Conservation (phyloP, 371 early-diverging fungal species). For the Mucor indicus region DNA sequence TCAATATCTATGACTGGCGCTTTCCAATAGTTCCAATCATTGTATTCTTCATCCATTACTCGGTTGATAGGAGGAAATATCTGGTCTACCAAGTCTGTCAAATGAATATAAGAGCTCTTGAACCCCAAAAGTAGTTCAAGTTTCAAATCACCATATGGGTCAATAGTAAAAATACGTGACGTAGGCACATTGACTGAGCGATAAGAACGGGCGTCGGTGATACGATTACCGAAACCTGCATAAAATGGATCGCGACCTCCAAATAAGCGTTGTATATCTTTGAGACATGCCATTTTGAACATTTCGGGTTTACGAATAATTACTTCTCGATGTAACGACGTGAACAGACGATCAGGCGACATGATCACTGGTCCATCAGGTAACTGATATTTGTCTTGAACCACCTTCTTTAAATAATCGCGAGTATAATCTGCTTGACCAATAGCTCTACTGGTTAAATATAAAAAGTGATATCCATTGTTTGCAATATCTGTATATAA, state of each 20-base stretch:
- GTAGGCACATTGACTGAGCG: constrained; percentile 92
- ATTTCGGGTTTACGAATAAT: constrained; percentile 95
- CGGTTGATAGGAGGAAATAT: constrained; percentile 83
- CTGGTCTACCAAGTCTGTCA: constrained; percentile 94
- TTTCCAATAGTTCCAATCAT: constrained; percentile 90
- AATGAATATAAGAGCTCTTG: constrained; percentile 81
- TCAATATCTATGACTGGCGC: constrained; percentile 52
- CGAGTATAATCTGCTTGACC: constrained; percentile 94
- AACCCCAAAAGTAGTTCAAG: constrained; percentile 84
- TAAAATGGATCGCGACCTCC: constrained; percentile 84
- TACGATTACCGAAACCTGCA: constrained; percentile 99
- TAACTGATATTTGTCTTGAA: constrained; percentile 85
- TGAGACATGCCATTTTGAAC: constrained; percentile 96
- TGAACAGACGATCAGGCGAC: constrained; percentile 95
- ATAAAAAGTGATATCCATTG: constrained; percentile 97
- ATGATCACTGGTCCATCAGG: constrained; percentile 98
- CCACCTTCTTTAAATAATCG: constrained; percentile 87
- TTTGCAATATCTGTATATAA: constrained; percentile 92
- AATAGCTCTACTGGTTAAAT: constrained; percentile 96
- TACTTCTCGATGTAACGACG: constrained; percentile 93
- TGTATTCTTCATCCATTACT: constrained; percentile 64
- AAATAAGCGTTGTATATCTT: constrained; percentile 90
- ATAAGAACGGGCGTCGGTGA: constrained; percentile 93
- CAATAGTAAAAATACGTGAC: constrained; percentile 96
- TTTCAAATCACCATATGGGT: constrained; percentile 89